Percentiles rank a stretch among this genome's conserved stretches.
These are phyloP conservation scores for Talaromyces liani DNA, from an alignment of 495 filamentous ascomycete species.

Conservation along the genomic window DNA sequence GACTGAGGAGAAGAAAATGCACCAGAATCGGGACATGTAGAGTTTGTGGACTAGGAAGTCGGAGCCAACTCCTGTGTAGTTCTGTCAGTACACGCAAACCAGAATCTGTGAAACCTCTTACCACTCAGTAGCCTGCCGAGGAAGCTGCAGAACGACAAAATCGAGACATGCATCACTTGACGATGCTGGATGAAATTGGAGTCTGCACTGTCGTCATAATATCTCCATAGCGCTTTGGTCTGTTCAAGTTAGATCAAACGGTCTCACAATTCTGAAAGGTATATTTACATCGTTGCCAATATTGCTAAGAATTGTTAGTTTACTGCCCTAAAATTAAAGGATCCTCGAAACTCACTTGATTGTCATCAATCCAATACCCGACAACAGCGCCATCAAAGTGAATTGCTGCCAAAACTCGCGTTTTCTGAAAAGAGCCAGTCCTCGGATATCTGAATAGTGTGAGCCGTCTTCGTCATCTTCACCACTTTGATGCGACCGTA, in stretches of 20 bases:
- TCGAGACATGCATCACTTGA: conserved; percentile 89
- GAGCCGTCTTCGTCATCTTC: conserved; percentile 34
- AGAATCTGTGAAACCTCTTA: conserved; percentile 24
- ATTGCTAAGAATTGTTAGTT: conserved; percentile 58
- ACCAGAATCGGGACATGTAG: conserved; percentile 80
- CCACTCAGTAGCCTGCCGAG: conserved; percentile 69
- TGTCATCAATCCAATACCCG: conserved; percentile 94
- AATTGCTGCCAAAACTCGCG: conserved; percentile 90
- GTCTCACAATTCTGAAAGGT: background rate
- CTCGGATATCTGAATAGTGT: conserved; percentile 84
- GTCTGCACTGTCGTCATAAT: conserved; percentile 67
- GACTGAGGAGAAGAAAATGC: conserved; percentile 64
- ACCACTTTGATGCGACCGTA: conserved; percentile 31
- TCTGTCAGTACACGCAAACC: background rate
- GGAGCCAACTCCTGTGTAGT: conserved; percentile 65
- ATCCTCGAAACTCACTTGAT: conserved; percentile 72
- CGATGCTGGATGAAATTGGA: conserved; percentile 70
- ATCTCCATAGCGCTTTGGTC: conserved; percentile 68
- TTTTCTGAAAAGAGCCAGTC: conserved; percentile 64
- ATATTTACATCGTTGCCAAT: conserved; percentile 77
- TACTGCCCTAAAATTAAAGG: background rate
- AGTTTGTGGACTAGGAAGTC: conserved; percentile 79
- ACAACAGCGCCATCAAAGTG: conserved; percentile 74
- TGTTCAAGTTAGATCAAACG: conserved; percentile 12
- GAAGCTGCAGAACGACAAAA: conserved; percentile 81